A percentile compares a stretch with the other conserved stretches of the same genome.
phyloP scores from a whole-genome alignment of 1,284 basidiomycete genomes.

The Abortiporus biennis region DNA sequence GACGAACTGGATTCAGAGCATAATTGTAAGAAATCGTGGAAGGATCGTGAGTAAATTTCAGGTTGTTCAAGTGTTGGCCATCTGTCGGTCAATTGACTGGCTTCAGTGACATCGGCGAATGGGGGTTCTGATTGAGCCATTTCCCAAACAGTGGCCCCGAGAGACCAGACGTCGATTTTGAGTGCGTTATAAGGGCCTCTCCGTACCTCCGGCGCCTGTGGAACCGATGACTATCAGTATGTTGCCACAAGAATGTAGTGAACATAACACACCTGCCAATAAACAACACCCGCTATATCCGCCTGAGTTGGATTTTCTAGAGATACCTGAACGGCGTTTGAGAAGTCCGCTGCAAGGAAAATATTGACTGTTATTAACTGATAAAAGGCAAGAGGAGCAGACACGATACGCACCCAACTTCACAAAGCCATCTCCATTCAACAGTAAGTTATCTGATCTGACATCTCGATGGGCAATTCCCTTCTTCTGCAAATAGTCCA shows the following conservation, averaged over 20 bases:
- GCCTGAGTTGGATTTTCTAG: constrained; percentile 39
- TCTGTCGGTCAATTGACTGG: constrained; percentile 42
- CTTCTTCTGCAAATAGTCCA: constrained; percentile 56
- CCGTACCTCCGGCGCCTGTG: constrained; percentile 4
- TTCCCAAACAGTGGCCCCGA: constrained; percentile 80
- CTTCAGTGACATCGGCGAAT: constrained; percentile 50
- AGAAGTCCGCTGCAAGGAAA: constrained; percentile 69
- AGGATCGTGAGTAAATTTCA: constrained; percentile 56
- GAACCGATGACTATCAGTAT: neutral
- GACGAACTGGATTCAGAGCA: constrained; percentile 56
- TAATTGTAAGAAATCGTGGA: constrained; percentile 66
- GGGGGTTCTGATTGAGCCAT: constrained; percentile 69
- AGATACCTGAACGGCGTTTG: constrained; percentile 56
- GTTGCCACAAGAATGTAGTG: neutral
- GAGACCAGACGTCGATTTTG: constrained; percentile 74
- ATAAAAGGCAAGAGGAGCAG: constrained; percentile 1
- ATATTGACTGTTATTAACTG: constrained; percentile 2
- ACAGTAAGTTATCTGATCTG: constrained; percentile 71
- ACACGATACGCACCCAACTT: constrained; percentile 59
- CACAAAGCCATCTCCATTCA: constrained; percentile 59
- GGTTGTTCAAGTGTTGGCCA: constrained; percentile 60
- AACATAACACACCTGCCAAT: constrained; percentile 55
- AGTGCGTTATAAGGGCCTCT: constrained; percentile 67
- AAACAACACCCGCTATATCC: constrained; percentile 63
- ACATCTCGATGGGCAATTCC: constrained; percentile 74